A percentile compares a stretch with the other conserved stretches of the same genome.
Conservation (phyloP, 2,329 filamentous ascomycete genomes). For the Diplodia sapinea region DNA sequence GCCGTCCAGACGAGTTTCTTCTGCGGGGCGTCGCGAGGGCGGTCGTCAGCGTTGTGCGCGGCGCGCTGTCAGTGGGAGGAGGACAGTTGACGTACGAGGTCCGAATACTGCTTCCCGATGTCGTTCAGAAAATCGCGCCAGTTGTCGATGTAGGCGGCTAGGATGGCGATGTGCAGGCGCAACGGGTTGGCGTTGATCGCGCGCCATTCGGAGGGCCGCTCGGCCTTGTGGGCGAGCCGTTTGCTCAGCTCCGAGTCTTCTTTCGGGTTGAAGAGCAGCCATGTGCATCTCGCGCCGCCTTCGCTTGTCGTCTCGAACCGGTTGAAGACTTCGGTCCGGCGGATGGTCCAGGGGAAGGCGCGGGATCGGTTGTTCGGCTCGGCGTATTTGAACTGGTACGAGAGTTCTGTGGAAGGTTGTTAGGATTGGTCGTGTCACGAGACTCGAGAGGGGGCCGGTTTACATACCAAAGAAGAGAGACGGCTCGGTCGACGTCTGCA, state of each 20-base stretch:
- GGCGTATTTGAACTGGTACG: conserved; percentile 26
- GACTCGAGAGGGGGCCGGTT: too few species aligned
- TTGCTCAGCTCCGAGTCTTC: background rate
- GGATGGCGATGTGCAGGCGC: conserved; percentile 13
- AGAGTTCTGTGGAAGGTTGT: background rate
- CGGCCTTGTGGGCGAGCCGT: background rate
- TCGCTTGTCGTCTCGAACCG: background rate
- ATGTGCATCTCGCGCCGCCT: background rate
- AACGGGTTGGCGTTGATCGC: background rate
- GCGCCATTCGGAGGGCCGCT: background rate
- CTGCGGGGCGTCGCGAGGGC: background rate
- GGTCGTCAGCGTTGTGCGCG: too few species aligned
- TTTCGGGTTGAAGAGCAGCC: conserved; percentile 24
- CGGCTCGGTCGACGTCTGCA: background rate
- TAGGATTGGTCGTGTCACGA: too few species aligned
- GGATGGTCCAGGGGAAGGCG: conserved; percentile 14
- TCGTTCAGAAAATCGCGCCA: conserved; percentile 1
- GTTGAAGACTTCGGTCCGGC: conserved; percentile 18
- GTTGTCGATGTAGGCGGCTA: conserved; percentile 13
- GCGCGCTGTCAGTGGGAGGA: too few species aligned
- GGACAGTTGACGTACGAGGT: background rate
- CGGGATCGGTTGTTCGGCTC: conserved; percentile 11
- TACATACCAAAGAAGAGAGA: background rate
- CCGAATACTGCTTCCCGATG: conserved; percentile 7
- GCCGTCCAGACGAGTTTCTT: conserved; percentile 7